A percentile compares a stretch with the other conserved stretches of the same genome.
These are phyloP conservation scores for Colletotrichum spinosum DNA, from an alignment of 2,329 filamentous ascomycete species.

Conservation along the genomic window DNA sequence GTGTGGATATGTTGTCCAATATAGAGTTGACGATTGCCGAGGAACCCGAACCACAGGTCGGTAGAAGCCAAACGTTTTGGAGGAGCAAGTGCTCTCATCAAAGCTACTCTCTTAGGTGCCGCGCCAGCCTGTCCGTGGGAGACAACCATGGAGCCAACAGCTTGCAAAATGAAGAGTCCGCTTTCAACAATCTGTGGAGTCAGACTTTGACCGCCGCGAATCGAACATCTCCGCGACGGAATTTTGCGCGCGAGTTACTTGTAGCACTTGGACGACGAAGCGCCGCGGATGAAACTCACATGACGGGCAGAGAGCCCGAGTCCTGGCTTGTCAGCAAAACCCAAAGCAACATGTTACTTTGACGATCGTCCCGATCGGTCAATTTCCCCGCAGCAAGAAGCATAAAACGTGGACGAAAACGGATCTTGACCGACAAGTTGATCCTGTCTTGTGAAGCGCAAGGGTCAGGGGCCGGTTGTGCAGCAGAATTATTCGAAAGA, in stretches of 20 bases:
- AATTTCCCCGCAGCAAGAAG: slow-evolving; percentile 13
- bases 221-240: too few species aligned
- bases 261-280: slow-evolving; percentile 2
- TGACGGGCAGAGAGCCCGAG: slow-evolving; percentile 3
- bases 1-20: too few species aligned
- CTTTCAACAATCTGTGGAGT: too few species aligned
- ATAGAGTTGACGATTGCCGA: too few species aligned
- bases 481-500: slow-evolving; percentile 1
- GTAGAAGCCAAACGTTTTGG: too few species aligned
- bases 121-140: too few species aligned
- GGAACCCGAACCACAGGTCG: too few species aligned
- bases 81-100: too few species aligned
- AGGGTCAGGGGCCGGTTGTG: slow-evolving; percentile 28
- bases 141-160: too few species aligned
- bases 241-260: not conserved
- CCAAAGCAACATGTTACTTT: slow-evolving; percentile 17
- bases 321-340: not conserved
- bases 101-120: too few species aligned
- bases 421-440: slow-evolving; percentile 25
- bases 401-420: slow-evolving; percentile 28
- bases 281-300: slow-evolving; percentile 23
- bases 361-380: slow-evolving; percentile 24
- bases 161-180: too few species aligned
- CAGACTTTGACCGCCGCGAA: too few species aligned
- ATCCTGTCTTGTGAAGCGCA: slow-evolving; percentile 29